These are phyloP conservation scores for Pseudopithomyces chartarum DNA, from an alignment of 2,329 filamentous ascomycete genomes.

Conservation along the genomic window DNA sequence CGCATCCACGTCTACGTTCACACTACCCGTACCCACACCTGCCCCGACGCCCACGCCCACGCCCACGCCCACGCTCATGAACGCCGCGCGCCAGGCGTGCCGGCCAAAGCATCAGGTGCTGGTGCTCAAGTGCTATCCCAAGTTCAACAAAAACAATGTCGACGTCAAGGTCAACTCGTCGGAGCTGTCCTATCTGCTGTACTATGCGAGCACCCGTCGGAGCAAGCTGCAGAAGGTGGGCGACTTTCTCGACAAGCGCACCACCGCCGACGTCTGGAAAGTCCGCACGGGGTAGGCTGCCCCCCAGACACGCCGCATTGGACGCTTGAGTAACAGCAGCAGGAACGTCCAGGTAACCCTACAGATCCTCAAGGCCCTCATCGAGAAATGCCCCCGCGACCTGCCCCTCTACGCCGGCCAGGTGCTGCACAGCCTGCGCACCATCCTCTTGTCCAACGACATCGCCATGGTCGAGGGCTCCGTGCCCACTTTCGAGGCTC, in stretches of 20 bases:
- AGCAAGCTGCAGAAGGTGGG: conserved; percentile 97
- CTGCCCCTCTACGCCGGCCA: conserved; percentile 85
- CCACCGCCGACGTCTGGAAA: conserved; percentile 87
- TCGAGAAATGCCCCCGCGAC: conserved; percentile 91
- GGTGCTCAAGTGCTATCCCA: conserved; percentile 94
- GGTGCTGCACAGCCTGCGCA: conserved; percentile 81
- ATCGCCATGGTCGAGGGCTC: conserved; percentile 93
- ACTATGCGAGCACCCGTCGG: conserved; percentile 92
- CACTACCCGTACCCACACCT: not conserved
- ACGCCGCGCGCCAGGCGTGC: conserved; percentile 64
- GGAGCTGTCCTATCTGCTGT: conserved; percentile 94
- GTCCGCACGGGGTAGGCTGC: conserved; percentile 74
- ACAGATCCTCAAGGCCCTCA: conserved; percentile 86
- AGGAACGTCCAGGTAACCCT: conserved; percentile 95
- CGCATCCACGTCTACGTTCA: conserved; percentile 2
- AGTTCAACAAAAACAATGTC: conserved; percentile 81
- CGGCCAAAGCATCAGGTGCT: conserved; percentile 97
- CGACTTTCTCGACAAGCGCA: conserved; percentile 92
- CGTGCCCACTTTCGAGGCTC: conserved; percentile 81
- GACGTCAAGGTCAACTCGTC: conserved; percentile 96
- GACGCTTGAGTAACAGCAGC: not conserved
- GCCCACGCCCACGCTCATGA: conserved; percentile 48
- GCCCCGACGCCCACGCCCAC: not conserved
- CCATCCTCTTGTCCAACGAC: conserved; percentile 82
- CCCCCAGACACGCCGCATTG: not conserved